Evolutionary conservation across 345 rosid genomes (phyloP).

Genomic region (Excoecaria cochinchinensis): DNA sequence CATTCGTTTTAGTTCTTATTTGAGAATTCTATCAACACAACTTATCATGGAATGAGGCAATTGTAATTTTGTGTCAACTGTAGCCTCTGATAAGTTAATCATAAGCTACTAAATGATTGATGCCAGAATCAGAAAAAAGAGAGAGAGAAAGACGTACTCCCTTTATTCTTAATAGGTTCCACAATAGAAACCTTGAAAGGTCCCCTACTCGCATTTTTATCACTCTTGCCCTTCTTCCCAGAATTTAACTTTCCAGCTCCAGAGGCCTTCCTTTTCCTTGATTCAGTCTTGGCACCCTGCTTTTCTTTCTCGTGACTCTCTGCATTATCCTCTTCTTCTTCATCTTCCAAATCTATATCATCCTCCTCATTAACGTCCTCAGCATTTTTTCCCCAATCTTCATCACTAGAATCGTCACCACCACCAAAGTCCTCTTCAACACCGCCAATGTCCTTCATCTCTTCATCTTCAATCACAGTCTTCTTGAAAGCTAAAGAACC

Average conservation of each 20-base stretch:
- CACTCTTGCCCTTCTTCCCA: conserved; percentile 51
- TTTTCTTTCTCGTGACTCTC: conserved; percentile 31
- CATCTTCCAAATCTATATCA: conserved; percentile 57
- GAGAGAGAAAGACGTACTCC: conserved; percentile 35
- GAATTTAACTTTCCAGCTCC: conserved; percentile 33
- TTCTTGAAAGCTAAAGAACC: conserved; percentile 49
- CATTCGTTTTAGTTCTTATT: not conserved
- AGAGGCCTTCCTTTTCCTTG: conserved; percentile 47
- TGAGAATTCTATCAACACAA: not conserved
- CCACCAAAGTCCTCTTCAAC: conserved; percentile 24
- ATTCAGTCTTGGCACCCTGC: conserved; percentile 27
- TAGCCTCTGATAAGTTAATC: not conserved
- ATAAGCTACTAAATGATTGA: not conserved
- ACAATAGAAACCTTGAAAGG: conserved; percentile 35
- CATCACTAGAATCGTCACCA: conserved; percentile 61
- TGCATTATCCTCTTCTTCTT: conserved; percentile 44
- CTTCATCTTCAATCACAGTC: conserved; percentile 49
- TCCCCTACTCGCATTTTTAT: conserved; percentile 26
- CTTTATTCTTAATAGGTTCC: conserved; percentile 40
- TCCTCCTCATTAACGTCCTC: conserved; percentile 48
- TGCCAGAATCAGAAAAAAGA: not conserved
- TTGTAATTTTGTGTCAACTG: not conserved
- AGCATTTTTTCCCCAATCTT: conserved; percentile 64
- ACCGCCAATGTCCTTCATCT: conserved; percentile 32
- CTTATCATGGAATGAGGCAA: not conserved